Conservation (phyloP, 495 filamentous ascomycete genomes). For the Parathielavia appendiculata region DNA sequence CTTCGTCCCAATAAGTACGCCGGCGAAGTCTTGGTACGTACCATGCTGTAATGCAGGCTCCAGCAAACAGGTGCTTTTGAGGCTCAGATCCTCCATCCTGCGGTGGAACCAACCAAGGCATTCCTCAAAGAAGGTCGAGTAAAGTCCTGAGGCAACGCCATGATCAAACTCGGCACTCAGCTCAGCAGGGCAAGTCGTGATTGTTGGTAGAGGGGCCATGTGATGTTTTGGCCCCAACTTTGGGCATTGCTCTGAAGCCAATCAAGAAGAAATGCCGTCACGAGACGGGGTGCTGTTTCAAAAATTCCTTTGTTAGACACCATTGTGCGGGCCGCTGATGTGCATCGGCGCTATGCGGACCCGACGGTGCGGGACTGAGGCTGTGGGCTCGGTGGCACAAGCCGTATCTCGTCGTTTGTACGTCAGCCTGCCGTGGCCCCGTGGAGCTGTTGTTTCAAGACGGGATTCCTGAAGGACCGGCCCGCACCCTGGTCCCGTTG, state of each 20-base stretch:
- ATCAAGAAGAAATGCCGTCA: too few species aligned
- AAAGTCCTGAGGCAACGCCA: too few species aligned
- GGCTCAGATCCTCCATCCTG: neutral
- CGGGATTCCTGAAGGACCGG: too few species aligned
- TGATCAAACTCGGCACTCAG: too few species aligned
- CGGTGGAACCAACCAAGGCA: neutral
- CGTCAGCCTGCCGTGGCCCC: too few species aligned
- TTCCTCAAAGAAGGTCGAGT: neutral
- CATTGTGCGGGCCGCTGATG: neutral
- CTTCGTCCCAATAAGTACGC: neutral
- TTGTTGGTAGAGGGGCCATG: too few species aligned
- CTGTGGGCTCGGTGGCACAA: neutral
- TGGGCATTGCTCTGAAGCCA: too few species aligned
- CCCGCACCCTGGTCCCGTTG: too few species aligned
- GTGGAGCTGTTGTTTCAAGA: too few species aligned
- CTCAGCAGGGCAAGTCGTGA: neutral
- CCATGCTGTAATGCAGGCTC: neutral
- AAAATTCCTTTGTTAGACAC: neutral
- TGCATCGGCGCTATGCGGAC: conserved; percentile 6
- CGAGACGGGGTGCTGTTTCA: too few species aligned
- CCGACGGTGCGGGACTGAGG: neutral
- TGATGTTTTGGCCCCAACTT: too few species aligned
- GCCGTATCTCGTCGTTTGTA: neutral
- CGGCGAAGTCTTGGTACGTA: neutral
- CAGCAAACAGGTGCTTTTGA: neutral